A percentile compares a stretch with the other conserved stretches of the same genome.
phyloP scores from a whole-genome alignment of 371 early-diverging fungal genomes.

The Nematocida displodere region DNA sequence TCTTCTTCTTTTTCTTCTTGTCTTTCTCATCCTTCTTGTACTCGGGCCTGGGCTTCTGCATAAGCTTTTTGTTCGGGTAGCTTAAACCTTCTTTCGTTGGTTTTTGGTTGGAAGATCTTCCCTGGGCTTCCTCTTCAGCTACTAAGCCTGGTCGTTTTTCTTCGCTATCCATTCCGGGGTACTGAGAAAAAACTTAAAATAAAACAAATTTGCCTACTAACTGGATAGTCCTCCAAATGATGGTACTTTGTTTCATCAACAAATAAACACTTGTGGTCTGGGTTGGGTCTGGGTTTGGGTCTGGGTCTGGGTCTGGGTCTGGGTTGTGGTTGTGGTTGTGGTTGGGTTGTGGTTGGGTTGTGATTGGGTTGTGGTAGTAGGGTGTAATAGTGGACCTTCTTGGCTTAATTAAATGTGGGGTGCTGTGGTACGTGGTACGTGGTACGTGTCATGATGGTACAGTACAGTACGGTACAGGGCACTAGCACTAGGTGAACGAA shows the following conservation, averaged over 20 bases:
- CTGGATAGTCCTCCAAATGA: not conserved
- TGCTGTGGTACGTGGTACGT: not conserved
- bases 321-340: not conserved
- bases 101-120: not conserved
- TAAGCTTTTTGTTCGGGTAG: not conserved
- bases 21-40: conserved; percentile 9
- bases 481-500: no score
- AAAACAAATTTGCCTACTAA: conserved; percentile 8
- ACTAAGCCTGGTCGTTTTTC: conserved; percentile 23
- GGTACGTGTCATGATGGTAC: not conserved
- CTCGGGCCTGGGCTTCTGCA: conserved; percentile 1
- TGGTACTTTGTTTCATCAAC: not conserved
- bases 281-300: not conserved
- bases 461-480: no score
- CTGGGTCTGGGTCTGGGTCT: not conserved
- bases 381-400: not conserved
- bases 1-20: not conserved
- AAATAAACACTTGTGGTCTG: not conserved
- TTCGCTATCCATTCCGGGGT: conserved; percentile 51
- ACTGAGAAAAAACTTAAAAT: conserved; percentile 44
- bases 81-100: not conserved
- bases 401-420: not conserved
- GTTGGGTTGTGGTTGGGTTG: not conserved
- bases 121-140: not conserved
- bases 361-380: not conserved